These are phyloP conservation scores for Cucumis cinereus DNA, from an alignment of 306 rosid genomes.

Conservation along the genomic window DNA sequence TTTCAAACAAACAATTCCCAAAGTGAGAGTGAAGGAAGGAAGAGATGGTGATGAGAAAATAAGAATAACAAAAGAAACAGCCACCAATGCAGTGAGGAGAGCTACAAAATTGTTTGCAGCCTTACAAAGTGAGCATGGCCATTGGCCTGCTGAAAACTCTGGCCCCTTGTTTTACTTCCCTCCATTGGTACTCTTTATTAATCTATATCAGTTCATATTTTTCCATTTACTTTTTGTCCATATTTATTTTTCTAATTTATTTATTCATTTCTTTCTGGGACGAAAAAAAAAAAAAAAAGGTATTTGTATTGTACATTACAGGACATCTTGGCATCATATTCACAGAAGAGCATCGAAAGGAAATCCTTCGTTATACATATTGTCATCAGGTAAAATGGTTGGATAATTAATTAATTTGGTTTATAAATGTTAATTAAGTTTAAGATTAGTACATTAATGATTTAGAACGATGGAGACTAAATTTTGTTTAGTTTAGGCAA, in stretches of 20 bases:
- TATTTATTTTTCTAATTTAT: no score
- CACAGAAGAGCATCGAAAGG: conserved; percentile 21
- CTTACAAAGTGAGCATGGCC: conserved; percentile 9
- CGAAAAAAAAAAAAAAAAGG: no score
- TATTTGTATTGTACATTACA: conserved; percentile 13
- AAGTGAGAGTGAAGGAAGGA: background rate
- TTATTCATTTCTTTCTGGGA: no score
- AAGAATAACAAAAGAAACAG: background rate
- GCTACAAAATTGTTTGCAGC: background rate
- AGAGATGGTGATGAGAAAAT: background rate
- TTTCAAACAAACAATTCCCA: conserved; percentile 9
- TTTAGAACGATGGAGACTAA: no score
- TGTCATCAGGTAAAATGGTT: conserved; percentile 1
- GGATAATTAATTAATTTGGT: no score
- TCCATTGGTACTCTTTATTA: background rate
- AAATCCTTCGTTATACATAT: conserved; percentile 36
- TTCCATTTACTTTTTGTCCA: no score
- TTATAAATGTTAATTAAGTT: no score
- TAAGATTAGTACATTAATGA: no score
- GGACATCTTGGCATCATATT: conserved; percentile 23
- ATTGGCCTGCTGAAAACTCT: conserved; percentile 13
- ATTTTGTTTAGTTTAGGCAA: no score
- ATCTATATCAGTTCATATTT: background rate
- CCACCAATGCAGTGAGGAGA: background rate
- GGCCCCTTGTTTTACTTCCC: conserved; percentile 5